phyloP scores from a whole-genome alignment of 768 basidiomycete genomes.

The Mrakia blollopis region DNA sequence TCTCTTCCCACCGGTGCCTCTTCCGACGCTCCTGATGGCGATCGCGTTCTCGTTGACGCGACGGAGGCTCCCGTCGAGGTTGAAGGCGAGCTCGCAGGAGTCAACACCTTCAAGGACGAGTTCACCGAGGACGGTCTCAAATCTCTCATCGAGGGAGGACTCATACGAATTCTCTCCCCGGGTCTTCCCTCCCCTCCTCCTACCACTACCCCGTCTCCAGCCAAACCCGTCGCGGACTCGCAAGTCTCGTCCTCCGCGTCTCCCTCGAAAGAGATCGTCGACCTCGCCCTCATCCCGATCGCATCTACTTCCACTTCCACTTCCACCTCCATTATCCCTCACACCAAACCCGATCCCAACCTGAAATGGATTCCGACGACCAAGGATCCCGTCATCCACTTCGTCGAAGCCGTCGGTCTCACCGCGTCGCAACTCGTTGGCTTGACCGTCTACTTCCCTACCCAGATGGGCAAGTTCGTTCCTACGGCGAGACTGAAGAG shows the following conservation, averaged over 20 bases:
- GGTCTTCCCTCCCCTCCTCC: not conserved
- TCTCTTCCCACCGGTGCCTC: not conserved
- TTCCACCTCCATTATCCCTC: not conserved
- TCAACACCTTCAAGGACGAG: not conserved
- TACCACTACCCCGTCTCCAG: not conserved
- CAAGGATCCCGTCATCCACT: slow-evolving; percentile 6
- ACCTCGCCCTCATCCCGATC: not conserved
- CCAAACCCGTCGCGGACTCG: not conserved
- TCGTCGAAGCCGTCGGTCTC: not conserved
- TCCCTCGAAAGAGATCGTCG: not conserved
- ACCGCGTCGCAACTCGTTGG: slow-evolving; percentile 17
- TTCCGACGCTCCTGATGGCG: not conserved
- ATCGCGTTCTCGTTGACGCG: not conserved
- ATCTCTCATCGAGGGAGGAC: not conserved
- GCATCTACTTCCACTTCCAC: not conserved
- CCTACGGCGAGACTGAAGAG: slow-evolving; percentile 24
- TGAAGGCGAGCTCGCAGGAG: not conserved
- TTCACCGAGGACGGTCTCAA: not conserved
- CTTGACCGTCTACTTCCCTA: slow-evolving; percentile 23
- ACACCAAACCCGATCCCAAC: not conserved
- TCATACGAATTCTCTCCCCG: slow-evolving; percentile 7
- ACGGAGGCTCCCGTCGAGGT: not conserved
- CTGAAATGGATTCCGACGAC: not conserved
- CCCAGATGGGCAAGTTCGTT: slow-evolving; percentile 7
- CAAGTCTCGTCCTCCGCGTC: not conserved